Conservation (phyloP, 305 asterid genomes). For the Fraxinus dipetala region DNA sequence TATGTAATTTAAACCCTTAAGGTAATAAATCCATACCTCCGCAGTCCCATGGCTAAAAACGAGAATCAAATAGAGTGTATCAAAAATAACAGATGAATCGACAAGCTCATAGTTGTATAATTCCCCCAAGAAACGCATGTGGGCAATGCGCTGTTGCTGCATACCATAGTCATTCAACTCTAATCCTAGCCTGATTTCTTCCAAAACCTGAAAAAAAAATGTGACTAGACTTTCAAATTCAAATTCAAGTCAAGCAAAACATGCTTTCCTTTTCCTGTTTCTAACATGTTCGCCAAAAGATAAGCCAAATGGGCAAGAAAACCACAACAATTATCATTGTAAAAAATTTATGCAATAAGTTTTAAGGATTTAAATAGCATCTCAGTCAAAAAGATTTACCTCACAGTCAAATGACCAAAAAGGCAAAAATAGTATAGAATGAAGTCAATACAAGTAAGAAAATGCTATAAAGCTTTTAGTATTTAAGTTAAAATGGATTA, state of each 20-base stretch:
- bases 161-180: slow-evolving; percentile 91
- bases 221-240: slow-evolving; percentile 17
- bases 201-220: slow-evolving; percentile 70
- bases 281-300: slow-evolving; percentile 10
- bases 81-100: slow-evolving; percentile 93
- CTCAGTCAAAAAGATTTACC: neutral
- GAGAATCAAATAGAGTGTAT: slow-evolving; percentile 78
- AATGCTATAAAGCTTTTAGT: neutral
- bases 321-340: neutral
- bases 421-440: neutral
- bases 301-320: neutral
- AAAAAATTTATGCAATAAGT: slow-evolving; percentile 8
- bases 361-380: neutral
- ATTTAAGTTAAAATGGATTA: neutral
- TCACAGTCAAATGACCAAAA: neutral
- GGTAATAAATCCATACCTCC: slow-evolving; percentile 54
- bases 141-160: slow-evolving; percentile 91
- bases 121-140: slow-evolving; percentile 95
- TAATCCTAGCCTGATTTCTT: slow-evolving; percentile 81
- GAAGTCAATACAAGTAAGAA: neutral
- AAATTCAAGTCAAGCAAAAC: neutral
- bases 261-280: slow-evolving; percentile 6
- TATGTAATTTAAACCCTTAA: neutral
- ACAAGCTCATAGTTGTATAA: slow-evolving; percentile 92
- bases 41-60: slow-evolving; percentile 84